A percentile compares a stretch with the other conserved stretches of the same genome.
phyloP scores from a whole-genome alignment of 2,329 filamentous ascomycete species.

The Sclerotinia minor region DNA sequence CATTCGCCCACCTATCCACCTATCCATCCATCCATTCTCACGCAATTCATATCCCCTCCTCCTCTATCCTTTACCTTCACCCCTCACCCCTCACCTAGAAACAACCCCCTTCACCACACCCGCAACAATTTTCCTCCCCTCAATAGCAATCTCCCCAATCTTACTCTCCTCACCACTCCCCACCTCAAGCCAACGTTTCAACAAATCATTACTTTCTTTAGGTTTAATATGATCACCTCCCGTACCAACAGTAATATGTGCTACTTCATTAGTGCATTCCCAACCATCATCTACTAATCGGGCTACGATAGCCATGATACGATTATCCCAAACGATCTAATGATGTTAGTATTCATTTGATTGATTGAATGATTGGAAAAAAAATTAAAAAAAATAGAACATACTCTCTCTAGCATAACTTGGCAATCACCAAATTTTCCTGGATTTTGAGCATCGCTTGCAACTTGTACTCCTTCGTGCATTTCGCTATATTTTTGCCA shows the following conservation, averaged over 20 bases:
- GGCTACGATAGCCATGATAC: conserved; percentile 89
- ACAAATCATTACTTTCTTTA: conserved; percentile 86
- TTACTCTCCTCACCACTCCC: conserved; percentile 46
- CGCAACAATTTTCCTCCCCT: conserved; percentile 34
- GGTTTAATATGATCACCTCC: conserved; percentile 74
- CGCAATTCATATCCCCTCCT: neutral
- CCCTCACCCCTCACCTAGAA: conserved; percentile 29
- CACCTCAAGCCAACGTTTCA: conserved; percentile 70
- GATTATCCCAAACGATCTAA: conserved; percentile 75
- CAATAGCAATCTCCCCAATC: conserved; percentile 40
- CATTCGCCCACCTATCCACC: neutral
- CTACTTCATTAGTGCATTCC: conserved; percentile 73
- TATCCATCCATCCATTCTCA: neutral
- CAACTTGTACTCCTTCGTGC: conserved; percentile 46
- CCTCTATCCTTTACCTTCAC: neutral
- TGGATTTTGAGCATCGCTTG: neutral
- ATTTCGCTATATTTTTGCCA: conserved; percentile 74
- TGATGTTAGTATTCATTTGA: neutral
- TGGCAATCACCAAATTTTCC: conserved; percentile 62
- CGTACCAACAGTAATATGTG: conserved; percentile 91
- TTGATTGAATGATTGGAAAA: neutral
- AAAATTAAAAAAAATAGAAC: conserved; percentile 30
- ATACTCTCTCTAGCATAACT: conserved; percentile 61
- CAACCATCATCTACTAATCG: conserved; percentile 65
- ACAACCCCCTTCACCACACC: conserved; percentile 39